phyloP scores from a whole-genome alignment of 2,329 filamentous ascomycete genomes.

The Colletotrichum shisoi region DNA sequence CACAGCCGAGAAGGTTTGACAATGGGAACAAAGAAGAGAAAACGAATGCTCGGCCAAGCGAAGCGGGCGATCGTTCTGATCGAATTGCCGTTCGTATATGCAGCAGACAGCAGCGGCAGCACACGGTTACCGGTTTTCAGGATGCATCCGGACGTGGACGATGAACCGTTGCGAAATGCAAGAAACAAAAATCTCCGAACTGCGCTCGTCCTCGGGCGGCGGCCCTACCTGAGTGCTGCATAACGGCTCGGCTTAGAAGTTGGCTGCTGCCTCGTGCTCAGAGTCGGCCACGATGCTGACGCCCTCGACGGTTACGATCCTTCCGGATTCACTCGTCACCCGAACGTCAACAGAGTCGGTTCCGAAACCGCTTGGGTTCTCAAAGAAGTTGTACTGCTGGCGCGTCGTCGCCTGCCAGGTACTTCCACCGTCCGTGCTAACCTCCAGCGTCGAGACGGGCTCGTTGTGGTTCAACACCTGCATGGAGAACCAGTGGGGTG shows the following conservation, averaged over 20 bases:
- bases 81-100: not conserved
- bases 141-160: not conserved
- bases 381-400: slow-evolving; percentile 68
- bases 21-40: slow-evolving; percentile 17
- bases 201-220: not conserved
- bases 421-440: slow-evolving; percentile 66
- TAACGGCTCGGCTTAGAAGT: slow-evolving; percentile 44
- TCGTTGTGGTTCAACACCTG: slow-evolving; percentile 71
- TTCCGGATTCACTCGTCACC: slow-evolving; percentile 62
- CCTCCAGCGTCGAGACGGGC: slow-evolving; percentile 64
- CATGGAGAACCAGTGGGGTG: slow-evolving; percentile 54
- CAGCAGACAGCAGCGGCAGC: not conserved
- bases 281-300: slow-evolving; percentile 54
- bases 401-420: slow-evolving; percentile 66
- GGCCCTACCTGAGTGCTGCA: not conserved
- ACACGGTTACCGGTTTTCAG: not conserved
- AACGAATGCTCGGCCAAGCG: not conserved
- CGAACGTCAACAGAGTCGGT: slow-evolving; percentile 62
- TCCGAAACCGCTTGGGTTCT: slow-evolving; percentile 65
- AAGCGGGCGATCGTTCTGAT: not conserved
- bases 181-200: not conserved
- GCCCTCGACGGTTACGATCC: slow-evolving; percentile 59
- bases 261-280: slow-evolving; percentile 45
- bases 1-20: not conserved
- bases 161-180: not conserved